A percentile compares a stretch with the other conserved stretches of the same genome.
Evolutionary conservation across 1,284 basidiomycete species (phyloP).

Genomic region (Papiliotrema flavescens): DNA sequence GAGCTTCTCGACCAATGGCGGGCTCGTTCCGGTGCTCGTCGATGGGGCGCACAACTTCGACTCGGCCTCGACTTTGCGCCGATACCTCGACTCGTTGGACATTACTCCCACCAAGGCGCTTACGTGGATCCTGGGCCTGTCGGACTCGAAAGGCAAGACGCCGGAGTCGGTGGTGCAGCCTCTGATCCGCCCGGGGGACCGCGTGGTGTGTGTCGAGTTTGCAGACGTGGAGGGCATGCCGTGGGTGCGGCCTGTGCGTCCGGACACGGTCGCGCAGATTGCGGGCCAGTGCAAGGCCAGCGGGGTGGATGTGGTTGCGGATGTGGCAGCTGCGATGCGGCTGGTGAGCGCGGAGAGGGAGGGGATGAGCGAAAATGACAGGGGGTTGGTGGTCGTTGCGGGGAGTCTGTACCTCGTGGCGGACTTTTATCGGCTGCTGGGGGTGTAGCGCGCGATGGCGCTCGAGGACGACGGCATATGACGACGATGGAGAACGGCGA

Average conservation of each 20-base stretch:
- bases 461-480: not conserved
- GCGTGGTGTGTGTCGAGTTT: conserved; percentile 58
- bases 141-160: conserved; percentile 75
- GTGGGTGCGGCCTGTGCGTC: conserved; percentile 68
- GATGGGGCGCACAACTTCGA: conserved; percentile 97
- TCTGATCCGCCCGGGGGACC: conserved; percentile 53
- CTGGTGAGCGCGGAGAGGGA: conserved; percentile 9
- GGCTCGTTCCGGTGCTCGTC: conserved; percentile 56
- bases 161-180: conserved; percentile 66
- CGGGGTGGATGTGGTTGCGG: conserved; percentile 53
- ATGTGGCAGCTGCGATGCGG: conserved; percentile 37
- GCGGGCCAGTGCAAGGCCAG: conserved; percentile 36
- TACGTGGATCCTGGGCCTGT: conserved; percentile 71
- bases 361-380: conserved; percentile 28
- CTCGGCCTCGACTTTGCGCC: conserved; percentile 65
- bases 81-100: conserved; percentile 62
- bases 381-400: conserved; percentile 63
- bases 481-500: too few species aligned
- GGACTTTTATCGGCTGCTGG: conserved; percentile 69
- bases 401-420: conserved; percentile 88
- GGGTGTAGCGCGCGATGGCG: not conserved
- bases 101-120: conserved; percentile 26
- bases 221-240: conserved; percentile 85
- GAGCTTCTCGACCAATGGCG: not conserved
- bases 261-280: not conserved